These are phyloP conservation scores for Coemansia sp. DNA, from an alignment of 192 early-diverging fungal species.

Conservation along the genomic window DNA sequence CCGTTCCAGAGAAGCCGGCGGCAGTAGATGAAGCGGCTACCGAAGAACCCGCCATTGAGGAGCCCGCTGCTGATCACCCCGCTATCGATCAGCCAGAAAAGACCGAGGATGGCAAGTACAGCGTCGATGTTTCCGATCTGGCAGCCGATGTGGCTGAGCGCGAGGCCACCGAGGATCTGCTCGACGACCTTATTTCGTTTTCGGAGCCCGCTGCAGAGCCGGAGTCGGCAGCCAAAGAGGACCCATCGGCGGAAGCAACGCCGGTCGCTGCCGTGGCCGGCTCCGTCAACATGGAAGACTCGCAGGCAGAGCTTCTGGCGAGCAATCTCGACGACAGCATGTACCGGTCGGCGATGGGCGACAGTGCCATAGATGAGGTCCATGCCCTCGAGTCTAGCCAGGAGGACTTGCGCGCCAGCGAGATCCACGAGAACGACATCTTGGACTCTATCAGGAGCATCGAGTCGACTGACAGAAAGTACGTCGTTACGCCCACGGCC, in stretches of 20 bases:
- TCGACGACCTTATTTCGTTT: slow-evolving; percentile 4
- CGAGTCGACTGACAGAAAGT: not conserved
- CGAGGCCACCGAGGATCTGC: slow-evolving; percentile 23
- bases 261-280: not conserved
- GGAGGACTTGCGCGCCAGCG: not conserved
- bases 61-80: not conserved
- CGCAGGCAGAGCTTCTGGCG: slow-evolving; percentile 41
- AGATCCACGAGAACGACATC: not conserved
- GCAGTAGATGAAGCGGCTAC: too few species aligned
- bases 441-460: not conserved
- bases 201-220: not conserved
- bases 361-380: slow-evolving; percentile 19
- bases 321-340: slow-evolving; percentile 46
- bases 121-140: slow-evolving; percentile 4
- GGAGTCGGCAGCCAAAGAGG: not conserved
- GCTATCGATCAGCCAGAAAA: not conserved
- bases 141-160: not conserved
- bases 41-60: not conserved
- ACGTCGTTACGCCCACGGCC: slow-evolving; percentile 36
- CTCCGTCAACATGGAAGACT: slow-evolving; percentile 41
- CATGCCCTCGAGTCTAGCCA: slow-evolving; percentile 20
- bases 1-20: too few species aligned
- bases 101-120: slow-evolving; percentile 9
- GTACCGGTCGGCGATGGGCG: slow-evolving; percentile 19
- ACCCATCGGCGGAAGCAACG: not conserved